Evolutionary conservation across 2,329 filamentous ascomycete species (phyloP).

Genomic region (Beauveria rudraprayagi): DNA sequence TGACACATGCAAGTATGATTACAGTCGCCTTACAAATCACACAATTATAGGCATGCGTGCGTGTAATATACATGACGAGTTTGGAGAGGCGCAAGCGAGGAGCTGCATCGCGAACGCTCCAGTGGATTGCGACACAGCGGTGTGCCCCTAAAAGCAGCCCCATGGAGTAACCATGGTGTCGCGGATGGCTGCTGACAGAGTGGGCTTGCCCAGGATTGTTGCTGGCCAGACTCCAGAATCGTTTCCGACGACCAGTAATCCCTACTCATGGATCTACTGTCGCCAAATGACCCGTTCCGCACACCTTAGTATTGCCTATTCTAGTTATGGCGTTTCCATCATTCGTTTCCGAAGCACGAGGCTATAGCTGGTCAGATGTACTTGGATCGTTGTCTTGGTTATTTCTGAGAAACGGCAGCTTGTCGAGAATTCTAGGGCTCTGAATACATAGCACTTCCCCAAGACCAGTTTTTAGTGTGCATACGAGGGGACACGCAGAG

Average conservation of each 20-base stretch:
- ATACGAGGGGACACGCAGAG: no score
- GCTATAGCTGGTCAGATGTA: not conserved
- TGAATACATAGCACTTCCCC: no score
- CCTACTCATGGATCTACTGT: not conserved
- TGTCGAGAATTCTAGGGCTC: no score
- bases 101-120: not conserved
- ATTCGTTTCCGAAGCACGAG: not conserved
- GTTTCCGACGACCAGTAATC: not conserved
- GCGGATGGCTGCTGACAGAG: conserved; percentile 2
- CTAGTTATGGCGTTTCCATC: not conserved
- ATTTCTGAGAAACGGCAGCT: no score
- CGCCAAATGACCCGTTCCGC: not conserved
- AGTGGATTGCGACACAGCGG: not conserved
- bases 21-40: not conserved
- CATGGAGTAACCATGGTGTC: not conserved
- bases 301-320: not conserved
- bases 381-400: not conserved
- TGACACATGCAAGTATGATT: not conserved
- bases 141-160: not conserved
- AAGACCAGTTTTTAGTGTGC: no score
- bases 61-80: not conserved
- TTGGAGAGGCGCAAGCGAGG: not conserved
- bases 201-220: not conserved
- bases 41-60: not conserved
- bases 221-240: not conserved